Evolutionary conservation across 2,329 filamentous ascomycete genomes (phyloP).

Genomic region (Fulvia fulva): DNA sequence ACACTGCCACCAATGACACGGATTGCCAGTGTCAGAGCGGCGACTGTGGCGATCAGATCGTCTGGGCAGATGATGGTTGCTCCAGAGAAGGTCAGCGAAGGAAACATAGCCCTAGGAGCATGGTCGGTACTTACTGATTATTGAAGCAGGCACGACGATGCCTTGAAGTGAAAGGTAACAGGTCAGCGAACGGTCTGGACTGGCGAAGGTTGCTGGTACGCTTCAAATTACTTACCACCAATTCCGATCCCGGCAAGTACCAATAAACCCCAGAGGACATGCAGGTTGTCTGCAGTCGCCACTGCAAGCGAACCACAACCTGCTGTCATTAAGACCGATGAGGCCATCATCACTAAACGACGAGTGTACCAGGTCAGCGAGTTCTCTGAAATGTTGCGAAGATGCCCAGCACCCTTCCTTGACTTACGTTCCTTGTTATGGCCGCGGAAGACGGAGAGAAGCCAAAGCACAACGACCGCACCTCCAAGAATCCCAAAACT

Average conservation of each 20-base stretch:
- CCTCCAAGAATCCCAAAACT: slow-evolving; percentile 61
- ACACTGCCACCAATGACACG: slow-evolving; percentile 65
- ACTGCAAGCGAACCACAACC: slow-evolving; percentile 38
- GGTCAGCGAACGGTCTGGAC: background rate
- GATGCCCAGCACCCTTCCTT: too few species aligned
- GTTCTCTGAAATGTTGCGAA: too few species aligned
- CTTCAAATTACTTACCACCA: too few species aligned
- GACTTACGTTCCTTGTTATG: slow-evolving; percentile 56
- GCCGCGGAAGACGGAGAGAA: slow-evolving; percentile 57
- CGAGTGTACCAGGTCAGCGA: too few species aligned
- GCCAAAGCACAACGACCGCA: slow-evolving; percentile 55
- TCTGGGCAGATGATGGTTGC: slow-evolving; percentile 65
- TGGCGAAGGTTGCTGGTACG: background rate
- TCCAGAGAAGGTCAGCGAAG: slow-evolving; percentile 5
- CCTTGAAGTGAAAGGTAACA: too few species aligned
- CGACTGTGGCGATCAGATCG: slow-evolving; percentile 66
- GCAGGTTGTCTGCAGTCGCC: slow-evolving; percentile 30
- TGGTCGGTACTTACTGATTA: slow-evolving; percentile 44
- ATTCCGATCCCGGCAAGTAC: slow-evolving; percentile 61
- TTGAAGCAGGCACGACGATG: slow-evolving; percentile 63
- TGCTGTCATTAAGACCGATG: slow-evolving; percentile 63
- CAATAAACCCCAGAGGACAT: slow-evolving; percentile 27
- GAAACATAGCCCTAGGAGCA: background rate
- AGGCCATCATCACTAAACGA: slow-evolving; percentile 59
- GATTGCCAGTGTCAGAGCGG: slow-evolving; percentile 65